These are phyloP conservation scores for Boeremia exigua DNA, from an alignment of 2,329 filamentous ascomycete species.

Conservation along the genomic window DNA sequence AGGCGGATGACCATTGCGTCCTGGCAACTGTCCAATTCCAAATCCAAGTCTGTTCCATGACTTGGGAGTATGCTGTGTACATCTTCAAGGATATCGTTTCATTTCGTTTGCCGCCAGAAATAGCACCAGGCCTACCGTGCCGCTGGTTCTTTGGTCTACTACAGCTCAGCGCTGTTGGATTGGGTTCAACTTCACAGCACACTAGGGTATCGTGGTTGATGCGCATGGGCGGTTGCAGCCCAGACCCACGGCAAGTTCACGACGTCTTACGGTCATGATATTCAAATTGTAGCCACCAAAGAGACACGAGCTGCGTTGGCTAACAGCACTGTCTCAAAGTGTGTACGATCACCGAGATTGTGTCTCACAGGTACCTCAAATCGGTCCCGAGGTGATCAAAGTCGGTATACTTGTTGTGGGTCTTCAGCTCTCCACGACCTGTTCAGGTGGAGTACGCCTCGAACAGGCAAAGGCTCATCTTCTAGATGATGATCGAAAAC, in stretches of 20 bases:
- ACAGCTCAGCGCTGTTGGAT: background rate
- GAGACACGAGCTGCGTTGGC: background rate
- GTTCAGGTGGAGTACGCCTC: background rate
- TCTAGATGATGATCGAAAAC: background rate
- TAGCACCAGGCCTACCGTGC: constrained; percentile 12
- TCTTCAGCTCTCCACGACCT: constrained; percentile 7
- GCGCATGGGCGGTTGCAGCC: background rate
- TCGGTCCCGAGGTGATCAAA: background rate
- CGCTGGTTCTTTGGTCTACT: constrained; percentile 3
- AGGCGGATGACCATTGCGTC: background rate
- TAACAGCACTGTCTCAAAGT: background rate
- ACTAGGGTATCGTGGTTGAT: background rate
- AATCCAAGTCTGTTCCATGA: background rate
- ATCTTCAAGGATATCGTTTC: background rate
- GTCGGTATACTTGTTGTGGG: background rate
- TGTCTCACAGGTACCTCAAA: background rate
- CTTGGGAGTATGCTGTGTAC: background rate
- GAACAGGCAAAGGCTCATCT: background rate
- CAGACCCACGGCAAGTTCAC: background rate
- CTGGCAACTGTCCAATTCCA: background rate
- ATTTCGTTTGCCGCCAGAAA: constrained; percentile 10
- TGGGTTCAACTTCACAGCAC: background rate
- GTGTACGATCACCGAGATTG: background rate
- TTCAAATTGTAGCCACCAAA: background rate
- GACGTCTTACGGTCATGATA: background rate